Evolutionary conservation across 2,329 filamentous ascomycete species (phyloP).

Genomic region (Colletotrichum sp.): DNA sequence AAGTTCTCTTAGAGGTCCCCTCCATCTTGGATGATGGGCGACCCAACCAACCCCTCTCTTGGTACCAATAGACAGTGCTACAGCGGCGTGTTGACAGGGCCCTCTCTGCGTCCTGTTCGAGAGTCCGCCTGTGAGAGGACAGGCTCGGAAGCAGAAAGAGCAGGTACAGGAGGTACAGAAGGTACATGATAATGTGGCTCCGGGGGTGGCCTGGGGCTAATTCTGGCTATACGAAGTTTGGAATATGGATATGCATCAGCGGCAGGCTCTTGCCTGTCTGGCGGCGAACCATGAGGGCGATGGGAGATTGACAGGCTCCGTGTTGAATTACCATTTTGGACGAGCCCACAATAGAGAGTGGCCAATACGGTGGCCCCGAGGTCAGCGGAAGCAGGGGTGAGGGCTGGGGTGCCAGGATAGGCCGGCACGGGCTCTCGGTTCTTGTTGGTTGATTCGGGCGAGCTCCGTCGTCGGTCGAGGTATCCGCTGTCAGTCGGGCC

Average conservation of each 20-base stretch:
- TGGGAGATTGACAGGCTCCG: conserved; percentile 18
- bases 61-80: not conserved
- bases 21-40: not conserved
- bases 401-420: not conserved
- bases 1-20: not conserved
- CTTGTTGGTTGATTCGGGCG: conserved; percentile 18
- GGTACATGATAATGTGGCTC: conserved; percentile 9
- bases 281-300: conserved; percentile 18
- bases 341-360: conserved; percentile 8
- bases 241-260: conserved; percentile 20
- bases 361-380: conserved; percentile 16
- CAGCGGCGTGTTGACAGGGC: not conserved
- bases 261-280: conserved; percentile 16
- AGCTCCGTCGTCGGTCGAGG: conserved; percentile 20
- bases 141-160: not conserved
- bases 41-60: conserved; percentile 7
- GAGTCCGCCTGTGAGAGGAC: not conserved
- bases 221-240: conserved; percentile 23
- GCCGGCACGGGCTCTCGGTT: not conserved
- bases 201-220: conserved; percentile 18
- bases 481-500: conserved; percentile 16
- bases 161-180: not conserved
- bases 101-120: not conserved
- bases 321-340: conserved; percentile 17
- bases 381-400: not conserved